Evolutionary conservation across 1,139 yeast genomes (phyloP), one percentile per base, ranked within the genome.

Genomic region (Diutina mesorugosa): DNA sequence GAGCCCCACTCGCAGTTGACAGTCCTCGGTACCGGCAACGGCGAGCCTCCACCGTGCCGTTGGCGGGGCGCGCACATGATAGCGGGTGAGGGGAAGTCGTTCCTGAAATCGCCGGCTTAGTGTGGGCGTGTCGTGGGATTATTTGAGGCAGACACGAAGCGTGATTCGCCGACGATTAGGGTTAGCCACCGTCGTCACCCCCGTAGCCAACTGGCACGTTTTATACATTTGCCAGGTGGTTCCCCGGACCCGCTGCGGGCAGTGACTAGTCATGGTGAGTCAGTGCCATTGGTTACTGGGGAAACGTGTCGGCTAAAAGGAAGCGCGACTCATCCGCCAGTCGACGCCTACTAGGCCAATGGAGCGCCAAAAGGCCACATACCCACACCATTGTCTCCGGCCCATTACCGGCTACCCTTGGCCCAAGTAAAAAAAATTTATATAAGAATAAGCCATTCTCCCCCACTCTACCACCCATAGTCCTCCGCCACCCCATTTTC

Each of bases 11-110:
- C 41, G 41, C 41, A 35, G 41, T 35, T 35, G 41, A 35, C 41
- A 35, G 41, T 35, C 41, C 41, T 35, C 41, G 41, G 41, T 35
- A 35, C 41, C 41, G 41, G 41, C 41, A 35, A 35, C 41, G 41
- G 41, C 41, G 41, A 35, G 41, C n/a, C 41, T 35, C 41, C 14
- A 5, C 10, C n/a, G 41, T 35, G 41, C 41, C 41, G 41, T 12
- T 35, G 41, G 41, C 41, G 41, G 41, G 41, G 41, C 41, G 41
- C 51, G 51, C 51, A 47, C 51, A 47, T 47, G 51, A 30, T 47
- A 29, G 51, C 38, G 38, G 51, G 30, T 28, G 51, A 47, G 51
- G 51, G 51, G 51, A 47, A 28, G 38, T 28, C 41, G 51, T 47
- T 47, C 51, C 51, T 47, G n/a, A 10, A 4, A 29, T 47, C 7